Evolutionary conservation across 1,139 yeast genomes (phyloP), one percentile per base, ranked within the genome.

Genomic region (Geotrichum europaeum): DNA sequence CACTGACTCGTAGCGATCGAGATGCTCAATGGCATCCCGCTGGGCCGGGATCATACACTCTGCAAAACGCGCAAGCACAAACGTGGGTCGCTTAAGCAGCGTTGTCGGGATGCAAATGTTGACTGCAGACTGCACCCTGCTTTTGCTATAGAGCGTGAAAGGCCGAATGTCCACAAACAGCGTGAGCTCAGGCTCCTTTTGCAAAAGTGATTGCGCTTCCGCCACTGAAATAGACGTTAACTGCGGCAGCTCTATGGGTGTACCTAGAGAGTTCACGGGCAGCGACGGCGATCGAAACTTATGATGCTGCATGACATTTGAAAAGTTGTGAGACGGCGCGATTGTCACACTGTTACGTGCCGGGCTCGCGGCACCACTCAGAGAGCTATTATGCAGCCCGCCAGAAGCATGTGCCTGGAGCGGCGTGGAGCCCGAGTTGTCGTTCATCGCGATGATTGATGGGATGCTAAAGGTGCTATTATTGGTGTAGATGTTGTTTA

Each of bases 41-140:
- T 78, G 79, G 12, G 71, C 66, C 2, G 75, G 72, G 20, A 76
- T 72, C 71, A 86, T 78, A 47, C 88, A 83, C 61, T 83, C 84
- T 53, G 84, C 73, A 64, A 87, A 81, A 65, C 86, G 74, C 60
- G 76, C 65, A 59, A 88, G 75, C 20, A 82, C 81, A 68, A 86
- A 88, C 62, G 82, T 84, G 49, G 82, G 78, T 64, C 96, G 80
- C 69, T 86, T 86, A 65, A 89, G 75, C 55, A 89, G 76, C 0
- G 96, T 89, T 22, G 94, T 84, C 1, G 96, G 96, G 28, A 89
- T 76, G 68, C 92, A 86, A 45, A 89, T 79, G 69, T 87, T 87
- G 53, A 86, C 75, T 1, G 96, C 81, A 54, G 79, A 74, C n/a
- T 67, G 68, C 18, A 89, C 70, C 62, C 85, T 85, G 4, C 78